Evolutionary conservation across 2,329 filamentous ascomycete genomes (phyloP).

Genomic region (Xylariaceae sp.): DNA sequence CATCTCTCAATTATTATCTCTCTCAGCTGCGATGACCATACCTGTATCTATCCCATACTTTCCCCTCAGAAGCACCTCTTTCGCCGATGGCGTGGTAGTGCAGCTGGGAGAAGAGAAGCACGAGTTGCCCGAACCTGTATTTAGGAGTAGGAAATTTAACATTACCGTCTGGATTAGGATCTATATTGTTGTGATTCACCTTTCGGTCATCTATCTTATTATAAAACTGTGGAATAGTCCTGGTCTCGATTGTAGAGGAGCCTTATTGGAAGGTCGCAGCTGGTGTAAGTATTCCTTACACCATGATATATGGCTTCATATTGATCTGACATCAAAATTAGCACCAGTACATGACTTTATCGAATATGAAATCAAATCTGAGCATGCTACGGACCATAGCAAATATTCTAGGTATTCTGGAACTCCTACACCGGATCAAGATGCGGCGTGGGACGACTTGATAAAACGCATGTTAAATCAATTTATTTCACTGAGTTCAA

Average conservation of each 20-base stretch:
- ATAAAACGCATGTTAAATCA: conserved; percentile 1
- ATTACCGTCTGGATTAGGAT: not conserved
- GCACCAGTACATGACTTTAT: conserved; percentile 4
- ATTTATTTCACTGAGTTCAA: not conserved
- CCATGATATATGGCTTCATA: no score
- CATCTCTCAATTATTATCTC: not conserved
- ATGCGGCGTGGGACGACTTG: conserved; percentile 8
- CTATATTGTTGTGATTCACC: not conserved
- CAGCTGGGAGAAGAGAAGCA: not conserved
- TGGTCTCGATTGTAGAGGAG: not conserved
- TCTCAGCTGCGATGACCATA: not conserved
- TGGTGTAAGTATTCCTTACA: conserved; percentile 16
- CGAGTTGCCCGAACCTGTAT: not conserved
- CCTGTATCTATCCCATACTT: no score
- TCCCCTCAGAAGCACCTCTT: not conserved
- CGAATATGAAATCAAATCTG: conserved; percentile 4
- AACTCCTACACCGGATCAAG: not conserved
- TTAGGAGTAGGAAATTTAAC: not conserved
- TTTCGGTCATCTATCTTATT: not conserved
- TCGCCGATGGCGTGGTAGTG: not conserved
- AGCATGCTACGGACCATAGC: conserved; percentile 4
- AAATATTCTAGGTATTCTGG: conserved; percentile 3
- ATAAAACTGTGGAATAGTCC: not conserved
- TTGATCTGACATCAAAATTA: not conserved
- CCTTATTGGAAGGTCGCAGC: not conserved